Evolutionary conservation across 139 green algal genomes (phyloP).

Genomic region (Spirogloea muscicola): DNA sequence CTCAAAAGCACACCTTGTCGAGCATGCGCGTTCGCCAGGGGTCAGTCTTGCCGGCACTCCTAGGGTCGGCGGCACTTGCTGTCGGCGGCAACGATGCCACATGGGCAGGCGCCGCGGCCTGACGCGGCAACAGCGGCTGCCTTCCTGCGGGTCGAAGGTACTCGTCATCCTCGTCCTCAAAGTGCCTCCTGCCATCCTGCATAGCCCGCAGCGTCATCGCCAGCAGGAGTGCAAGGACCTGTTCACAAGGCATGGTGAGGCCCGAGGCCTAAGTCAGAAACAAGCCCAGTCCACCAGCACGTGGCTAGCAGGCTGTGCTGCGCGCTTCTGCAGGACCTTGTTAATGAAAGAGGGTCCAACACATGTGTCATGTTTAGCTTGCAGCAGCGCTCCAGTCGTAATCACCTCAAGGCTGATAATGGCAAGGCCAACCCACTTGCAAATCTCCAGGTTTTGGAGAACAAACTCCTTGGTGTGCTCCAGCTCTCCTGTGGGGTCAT

Average conservation of each 20-base stretch:
- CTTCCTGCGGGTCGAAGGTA: neutral
- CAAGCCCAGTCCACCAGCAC: too few species aligned
- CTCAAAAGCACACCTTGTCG: neutral
- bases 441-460: slow-evolving; percentile 3
- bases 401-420: slow-evolving; percentile 6
- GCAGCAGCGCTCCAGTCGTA: too few species aligned
- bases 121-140: too few species aligned
- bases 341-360: too few species aligned
- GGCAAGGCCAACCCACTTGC: slow-evolving; percentile 5
- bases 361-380: too few species aligned
- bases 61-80: neutral
- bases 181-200: neutral
- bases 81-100: too few species aligned
- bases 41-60: neutral
- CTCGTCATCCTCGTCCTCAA: neutral
- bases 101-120: too few species aligned
- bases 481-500: slow-evolving; percentile 14
- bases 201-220: slow-evolving; percentile 6
- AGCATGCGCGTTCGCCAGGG: slow-evolving; percentile 10
- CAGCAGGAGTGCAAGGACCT: slow-evolving; percentile 12
- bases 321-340: too few species aligned
- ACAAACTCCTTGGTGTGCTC: slow-evolving; percentile 11
- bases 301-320: too few species aligned
- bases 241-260: too few species aligned
- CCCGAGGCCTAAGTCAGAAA: too few species aligned